Evolutionary conservation across 2,329 filamentous ascomycete species (phyloP), one percentile per base, ranked within the genome.

Genomic region (Didymella exigua): DNA sequence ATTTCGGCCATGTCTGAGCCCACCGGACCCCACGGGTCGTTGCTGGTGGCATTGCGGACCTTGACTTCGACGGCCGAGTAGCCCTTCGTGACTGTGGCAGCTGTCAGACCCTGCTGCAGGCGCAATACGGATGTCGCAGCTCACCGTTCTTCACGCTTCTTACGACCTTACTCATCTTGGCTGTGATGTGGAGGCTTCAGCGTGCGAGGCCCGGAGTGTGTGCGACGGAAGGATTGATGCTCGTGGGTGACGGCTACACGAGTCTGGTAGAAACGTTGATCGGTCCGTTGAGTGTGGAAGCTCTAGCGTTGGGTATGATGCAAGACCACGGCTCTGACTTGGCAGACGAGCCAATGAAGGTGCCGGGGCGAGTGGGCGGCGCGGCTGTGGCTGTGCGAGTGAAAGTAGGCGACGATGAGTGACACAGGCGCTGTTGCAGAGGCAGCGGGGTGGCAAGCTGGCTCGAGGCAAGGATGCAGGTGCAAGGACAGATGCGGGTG

Each of bases 1-100:
- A 99, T 97, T 79, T 99, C 95, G 78, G 90, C 91, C 95, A 99
- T 98, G 76, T 99, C 93, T 56, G 92, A 96, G 57, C 95, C 95
- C 37, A 93, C 96, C 47, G 95, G 95, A 64, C 95, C 95, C 95
- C 95, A 99, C 79, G 93, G 91, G 74, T 98, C 95, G 76, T 99
- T 99, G 79, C 93, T 98, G 59, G 95, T 99, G 60, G 95, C 65
- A 72, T 73, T 76, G 53, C 69, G 74, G 77, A 99, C 95, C 82
- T 98, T 98, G 77, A 98, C 91, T 83, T 99, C 93, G 70, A 96
- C 91, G 64, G 85, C 88, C 30, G 93, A 97, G 76, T 99, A 99
- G 69, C 95, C 95, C 82, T 98, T 99, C 77, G 95, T 98, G 78
- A 99, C 93, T 56, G 21, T 21, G 21, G 26, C 13, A 44, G n/a